Percentiles rank a stretch among this genome's conserved stretches.
Evolutionary conservation across 352 stramenopile genomes (phyloP).

Genomic region (Aphanomyces stellatus): DNA sequence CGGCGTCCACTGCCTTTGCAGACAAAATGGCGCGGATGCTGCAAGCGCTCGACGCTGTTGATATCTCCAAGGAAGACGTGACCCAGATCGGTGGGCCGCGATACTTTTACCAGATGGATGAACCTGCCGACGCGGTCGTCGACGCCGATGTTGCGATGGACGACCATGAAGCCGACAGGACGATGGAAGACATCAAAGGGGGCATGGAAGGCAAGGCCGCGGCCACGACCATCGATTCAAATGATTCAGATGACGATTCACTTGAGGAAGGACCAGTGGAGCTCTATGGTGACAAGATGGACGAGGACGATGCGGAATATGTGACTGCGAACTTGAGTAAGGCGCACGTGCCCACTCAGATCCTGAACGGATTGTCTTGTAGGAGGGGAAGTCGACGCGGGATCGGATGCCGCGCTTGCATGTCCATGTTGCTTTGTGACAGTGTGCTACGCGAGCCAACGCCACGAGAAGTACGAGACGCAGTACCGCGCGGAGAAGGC

Average conservation of each 20-base stretch:
- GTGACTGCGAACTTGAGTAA: conserved; percentile 8
- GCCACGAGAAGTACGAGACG: conserved; percentile 54
- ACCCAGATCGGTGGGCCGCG: not conserved
- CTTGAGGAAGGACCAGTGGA: not conserved
- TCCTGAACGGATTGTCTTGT: not conserved
- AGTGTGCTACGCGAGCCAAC: conserved; percentile 63
- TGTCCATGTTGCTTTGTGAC: conserved; percentile 78
- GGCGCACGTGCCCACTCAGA: not conserved
- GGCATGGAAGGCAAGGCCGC: too few species aligned
- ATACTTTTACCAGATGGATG: not conserved
- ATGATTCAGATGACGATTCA: not conserved
- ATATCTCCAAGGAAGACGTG: not conserved
- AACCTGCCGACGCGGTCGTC: not conserved
- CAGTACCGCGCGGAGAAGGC: conserved; percentile 53
- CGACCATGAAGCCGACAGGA: not conserved
- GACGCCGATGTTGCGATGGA: not conserved
- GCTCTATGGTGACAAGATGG: conserved; percentile 8
- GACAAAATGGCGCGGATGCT: not conserved
- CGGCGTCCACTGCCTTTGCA: not conserved
- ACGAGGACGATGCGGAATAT: conserved; percentile 8
- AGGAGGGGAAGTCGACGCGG: conserved; percentile 9
- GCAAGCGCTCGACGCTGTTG: not conserved
- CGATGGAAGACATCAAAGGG: too few species aligned
- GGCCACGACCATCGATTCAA: too few species aligned
- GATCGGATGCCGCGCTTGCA: conserved; percentile 50